Evolutionary conservation across 805 yeast genomes (phyloP).

Genomic region (Maudiozyma serrabonitensis): DNA sequence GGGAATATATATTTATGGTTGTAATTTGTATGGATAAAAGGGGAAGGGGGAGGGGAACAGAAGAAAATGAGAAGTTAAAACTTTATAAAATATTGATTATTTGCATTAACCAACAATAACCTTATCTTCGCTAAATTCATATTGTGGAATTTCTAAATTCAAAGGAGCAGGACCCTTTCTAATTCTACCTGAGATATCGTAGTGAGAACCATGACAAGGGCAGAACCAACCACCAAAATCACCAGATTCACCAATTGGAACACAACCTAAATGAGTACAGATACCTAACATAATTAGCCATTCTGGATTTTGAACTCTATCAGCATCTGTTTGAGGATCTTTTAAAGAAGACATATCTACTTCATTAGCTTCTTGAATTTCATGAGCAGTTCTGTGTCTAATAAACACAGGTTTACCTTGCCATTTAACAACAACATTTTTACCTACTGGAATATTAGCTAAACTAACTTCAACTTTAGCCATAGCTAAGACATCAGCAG

Average conservation of each 20-base stretch:
- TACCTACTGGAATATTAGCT: slow-evolving; percentile 90
- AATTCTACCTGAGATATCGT: slow-evolving; percentile 99
- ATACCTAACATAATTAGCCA: slow-evolving; percentile 99
- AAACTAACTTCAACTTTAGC: slow-evolving; percentile 98
- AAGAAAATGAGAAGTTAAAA: neutral
- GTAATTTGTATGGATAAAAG: neutral
- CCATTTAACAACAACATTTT: slow-evolving; percentile 98
- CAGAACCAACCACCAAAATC: slow-evolving; percentile 99
- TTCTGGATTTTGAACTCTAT: slow-evolving; percentile 93
- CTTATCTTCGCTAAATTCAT: slow-evolving; percentile 77
- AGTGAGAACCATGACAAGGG: slow-evolving; percentile 99
- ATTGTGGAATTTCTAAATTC: slow-evolving; percentile 92
- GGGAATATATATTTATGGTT: neutral
- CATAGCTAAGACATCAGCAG: slow-evolving; percentile 98
- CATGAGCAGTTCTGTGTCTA: slow-evolving; percentile 93
- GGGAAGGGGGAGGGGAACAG: neutral
- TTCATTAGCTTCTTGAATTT: slow-evolving; percentile 87
- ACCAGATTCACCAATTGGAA: slow-evolving; percentile 99
- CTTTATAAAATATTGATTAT: neutral
- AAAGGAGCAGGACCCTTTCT: slow-evolving; percentile 99
- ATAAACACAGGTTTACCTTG: slow-evolving; percentile 99
- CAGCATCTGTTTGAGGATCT: slow-evolving; percentile 89
- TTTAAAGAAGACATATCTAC: slow-evolving; percentile 72
- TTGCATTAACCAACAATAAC: slow-evolving; percentile 73
- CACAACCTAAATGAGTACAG: slow-evolving; percentile 99